phyloP scores from a whole-genome alignment of 164 flowering plant species.

The Chimonanthus salicifolius region DNA sequence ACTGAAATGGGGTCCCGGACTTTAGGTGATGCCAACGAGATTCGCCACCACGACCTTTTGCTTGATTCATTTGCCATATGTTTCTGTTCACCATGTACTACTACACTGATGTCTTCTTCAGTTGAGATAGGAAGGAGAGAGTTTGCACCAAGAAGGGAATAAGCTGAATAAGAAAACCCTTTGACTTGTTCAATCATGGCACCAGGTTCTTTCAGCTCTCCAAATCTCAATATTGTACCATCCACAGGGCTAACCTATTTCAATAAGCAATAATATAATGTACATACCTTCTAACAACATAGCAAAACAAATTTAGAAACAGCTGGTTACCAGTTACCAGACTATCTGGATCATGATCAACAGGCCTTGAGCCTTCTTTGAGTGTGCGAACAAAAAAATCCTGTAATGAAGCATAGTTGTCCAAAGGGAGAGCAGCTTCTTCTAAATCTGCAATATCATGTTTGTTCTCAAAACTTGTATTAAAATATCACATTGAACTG shows the following conservation, averaged over 20 bases:
- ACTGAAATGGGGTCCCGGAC: slow-evolving; percentile 42
- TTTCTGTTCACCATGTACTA: slow-evolving; percentile 27
- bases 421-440: slow-evolving; percentile 75
- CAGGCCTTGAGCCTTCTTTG: slow-evolving; percentile 81
- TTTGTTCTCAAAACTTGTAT: not conserved
- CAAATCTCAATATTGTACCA: slow-evolving; percentile 76
- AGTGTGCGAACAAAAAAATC: slow-evolving; percentile 76
- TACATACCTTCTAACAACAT: not conserved
- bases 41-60: slow-evolving; percentile 78
- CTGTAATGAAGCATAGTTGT: slow-evolving; percentile 62
- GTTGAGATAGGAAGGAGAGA: slow-evolving; percentile 47
- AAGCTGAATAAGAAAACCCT: slow-evolving; percentile 82
- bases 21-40: slow-evolving; percentile 85
- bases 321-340: slow-evolving; percentile 94
- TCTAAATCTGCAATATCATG: slow-evolving; percentile 58
- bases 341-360: slow-evolving; percentile 68
- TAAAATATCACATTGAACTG: not conserved
- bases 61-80: slow-evolving; percentile 18
- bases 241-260: slow-evolving; percentile 93
- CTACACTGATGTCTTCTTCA: slow-evolving; percentile 26
- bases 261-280: slow-evolving; percentile 1
- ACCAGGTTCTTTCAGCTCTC: slow-evolving; percentile 73
- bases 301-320: slow-evolving; percentile 11
- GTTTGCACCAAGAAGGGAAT: slow-evolving; percentile 77
- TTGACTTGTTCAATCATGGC: slow-evolving; percentile 98